Evolutionary conservation across 2,329 filamentous ascomycete species (phyloP).

Genomic region (Aspergillus sp.): DNA sequence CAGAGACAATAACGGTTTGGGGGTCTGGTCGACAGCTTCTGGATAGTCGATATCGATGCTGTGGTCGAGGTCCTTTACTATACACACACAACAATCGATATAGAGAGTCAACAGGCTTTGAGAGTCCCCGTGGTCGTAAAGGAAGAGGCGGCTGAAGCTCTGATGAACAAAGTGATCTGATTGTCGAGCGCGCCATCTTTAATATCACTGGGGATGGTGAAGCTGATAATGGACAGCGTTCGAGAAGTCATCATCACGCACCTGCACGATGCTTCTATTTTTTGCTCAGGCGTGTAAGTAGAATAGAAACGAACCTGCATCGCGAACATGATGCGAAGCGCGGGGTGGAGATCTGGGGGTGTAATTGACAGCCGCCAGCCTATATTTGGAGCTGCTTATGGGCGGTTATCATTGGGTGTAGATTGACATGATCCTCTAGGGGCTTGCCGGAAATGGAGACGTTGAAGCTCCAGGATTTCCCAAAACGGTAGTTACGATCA

Average conservation of each 20-base stretch:
- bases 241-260: neutral
- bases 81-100: too few species aligned
- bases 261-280: neutral
- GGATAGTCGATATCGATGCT: too few species aligned
- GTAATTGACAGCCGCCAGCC: neutral
- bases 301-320: neutral
- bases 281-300: neutral
- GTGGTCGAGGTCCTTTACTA: too few species aligned
- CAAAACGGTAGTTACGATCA: neutral
- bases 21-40: neutral
- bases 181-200: neutral
- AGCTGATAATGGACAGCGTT: neutral
- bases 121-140: neutral
- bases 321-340: neutral
- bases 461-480: neutral
- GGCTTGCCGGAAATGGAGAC: neutral
- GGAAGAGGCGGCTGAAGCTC: neutral
- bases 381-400: neutral
- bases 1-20: neutral
- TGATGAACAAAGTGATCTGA: neutral
- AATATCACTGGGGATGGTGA: neutral
- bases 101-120: neutral
- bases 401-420: neutral
- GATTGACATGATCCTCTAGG: neutral
- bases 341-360: neutral